A percentile compares a stretch with the other conserved stretches of the same genome.
These are phyloP conservation scores for Ambrosiella beaveri DNA, from an alignment of 2,329 filamentous ascomycete species.

Conservation along the genomic window DNA sequence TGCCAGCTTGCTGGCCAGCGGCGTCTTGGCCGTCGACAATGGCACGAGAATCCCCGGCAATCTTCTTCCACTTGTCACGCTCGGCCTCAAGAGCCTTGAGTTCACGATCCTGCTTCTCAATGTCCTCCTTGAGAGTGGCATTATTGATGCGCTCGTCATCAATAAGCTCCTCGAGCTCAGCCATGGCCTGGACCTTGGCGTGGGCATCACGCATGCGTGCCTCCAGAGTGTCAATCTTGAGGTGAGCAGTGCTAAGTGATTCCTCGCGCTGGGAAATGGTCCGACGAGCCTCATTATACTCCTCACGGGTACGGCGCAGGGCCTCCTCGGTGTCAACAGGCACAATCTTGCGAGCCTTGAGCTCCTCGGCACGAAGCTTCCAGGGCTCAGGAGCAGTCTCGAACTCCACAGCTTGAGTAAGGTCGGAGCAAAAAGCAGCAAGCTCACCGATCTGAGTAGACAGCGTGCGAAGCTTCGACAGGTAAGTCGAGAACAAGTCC, in stretches of 20 bases:
- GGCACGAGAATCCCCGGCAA: slow-evolving; percentile 42
- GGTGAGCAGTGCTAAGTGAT: slow-evolving; percentile 67
- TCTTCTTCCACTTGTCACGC: slow-evolving; percentile 54
- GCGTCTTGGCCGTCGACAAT: slow-evolving; percentile 32
- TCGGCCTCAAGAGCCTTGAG: slow-evolving; percentile 47
- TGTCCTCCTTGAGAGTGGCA: slow-evolving; percentile 40
- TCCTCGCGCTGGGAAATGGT: slow-evolving; percentile 59
- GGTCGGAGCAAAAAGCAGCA: slow-evolving; percentile 49
- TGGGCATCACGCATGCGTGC: slow-evolving; percentile 71
- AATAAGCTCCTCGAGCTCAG: slow-evolving; percentile 44
- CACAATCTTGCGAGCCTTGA: slow-evolving; percentile 65
- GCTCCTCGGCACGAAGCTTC: slow-evolving; percentile 62
- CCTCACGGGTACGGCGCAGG: slow-evolving; percentile 60
- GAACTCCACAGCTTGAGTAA: slow-evolving; percentile 62
- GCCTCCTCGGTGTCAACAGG: slow-evolving; percentile 75
- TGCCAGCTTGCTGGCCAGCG: slow-evolving; percentile 34
- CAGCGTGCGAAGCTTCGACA: slow-evolving; percentile 47
- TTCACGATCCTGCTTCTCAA: slow-evolving; percentile 51
- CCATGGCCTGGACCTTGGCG: slow-evolving; percentile 55
- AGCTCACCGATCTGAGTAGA: slow-evolving; percentile 52
- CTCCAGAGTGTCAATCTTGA: slow-evolving; percentile 86
- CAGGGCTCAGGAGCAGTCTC: slow-evolving; percentile 63
- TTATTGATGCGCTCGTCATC: slow-evolving; percentile 34
- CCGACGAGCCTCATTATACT: slow-evolving; percentile 60
- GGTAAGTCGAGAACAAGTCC: slow-evolving; percentile 53